Base-by-base conservation (phyloP, 768 basidiomycete genomes). In the Coprinellus aureogranulatus region DNA sequence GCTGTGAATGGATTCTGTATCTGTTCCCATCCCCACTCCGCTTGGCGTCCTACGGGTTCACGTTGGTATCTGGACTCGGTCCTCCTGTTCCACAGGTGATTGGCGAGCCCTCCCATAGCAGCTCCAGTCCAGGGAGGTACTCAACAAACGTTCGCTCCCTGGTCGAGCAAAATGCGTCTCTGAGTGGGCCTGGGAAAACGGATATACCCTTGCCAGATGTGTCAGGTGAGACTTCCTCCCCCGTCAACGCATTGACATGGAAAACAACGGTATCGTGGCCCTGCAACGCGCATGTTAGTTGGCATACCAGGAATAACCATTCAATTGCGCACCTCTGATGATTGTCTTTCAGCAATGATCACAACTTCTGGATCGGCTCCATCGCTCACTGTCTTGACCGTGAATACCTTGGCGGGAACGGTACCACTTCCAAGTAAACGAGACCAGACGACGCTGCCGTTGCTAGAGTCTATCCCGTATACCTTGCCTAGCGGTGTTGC, bases 391-490 rank as follows among this genome's bases (percentile, higher is more conserved):
- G 74, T 75, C 46, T 76, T 79, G 6, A 79, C 70, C 18, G 80
- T 75, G 65, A 83, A 90, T 26, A 90, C 66, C 70, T 84, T 90
- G 37, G 81, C 71, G 4, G 89, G 87, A 3, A 79, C 55, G 20
- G 89, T 69, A 25, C 65, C 89, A 27, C 89, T 75, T 0, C 91
- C 90, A 1, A 96, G 76, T 2, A 90, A 75, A 10, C 85, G 83
- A 61, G 82, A 87, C 94, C 94, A 98, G 1, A 96, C 65, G 28
- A 92, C 77, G 1, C 80, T 75, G 0, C 94, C 94, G 44, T 78
- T 89, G 10, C 84, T 81, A 1, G 90, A 88, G 63, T 97, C 93
- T 42, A 98, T 71, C 0, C 86, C 94, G 64, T 86, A 93, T 0
- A 94, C 62, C 64, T 92, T 93, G 2, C 93, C 92, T 27, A 81